Conservation (phyloP, 1,284 basidiomycete genomes). For the Somion occarium region DNA sequence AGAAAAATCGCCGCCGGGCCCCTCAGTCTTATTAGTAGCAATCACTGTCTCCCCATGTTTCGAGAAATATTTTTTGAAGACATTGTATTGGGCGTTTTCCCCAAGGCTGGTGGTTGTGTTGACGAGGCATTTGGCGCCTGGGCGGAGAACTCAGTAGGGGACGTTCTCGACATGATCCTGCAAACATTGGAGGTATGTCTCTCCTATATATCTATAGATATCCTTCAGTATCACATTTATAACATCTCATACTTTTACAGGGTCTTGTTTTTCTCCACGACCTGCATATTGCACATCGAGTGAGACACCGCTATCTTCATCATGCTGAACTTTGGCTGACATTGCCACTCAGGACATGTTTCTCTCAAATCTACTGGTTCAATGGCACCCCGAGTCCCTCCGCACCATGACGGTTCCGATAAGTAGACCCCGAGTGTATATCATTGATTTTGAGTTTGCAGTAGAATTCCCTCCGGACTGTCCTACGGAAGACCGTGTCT, state of each 20-base stretch:
- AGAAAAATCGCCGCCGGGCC: background rate
- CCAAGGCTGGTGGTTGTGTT: slow-evolving; percentile 17
- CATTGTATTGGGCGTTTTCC: slow-evolving; percentile 27
- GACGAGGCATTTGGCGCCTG: slow-evolving; percentile 12
- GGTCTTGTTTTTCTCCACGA: slow-evolving; percentile 1
- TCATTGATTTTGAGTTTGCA: background rate
- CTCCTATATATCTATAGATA: background rate
- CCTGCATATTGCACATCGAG: background rate
- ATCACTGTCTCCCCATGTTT: slow-evolving; percentile 18
- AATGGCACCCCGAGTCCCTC: background rate
- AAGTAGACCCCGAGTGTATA: background rate
- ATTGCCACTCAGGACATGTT: background rate
- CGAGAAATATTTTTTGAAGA: slow-evolving; percentile 23
- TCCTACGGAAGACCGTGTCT: background rate
- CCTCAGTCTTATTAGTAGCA: slow-evolving; percentile 1
- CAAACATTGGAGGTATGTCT: slow-evolving; percentile 23
- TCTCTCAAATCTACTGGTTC: background rate
- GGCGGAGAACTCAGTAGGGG: slow-evolving; percentile 25
- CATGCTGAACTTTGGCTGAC: background rate
- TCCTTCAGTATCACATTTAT: no score
- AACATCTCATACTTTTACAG: no score
- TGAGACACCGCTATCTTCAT: background rate
- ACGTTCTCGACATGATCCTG: slow-evolving; percentile 27
- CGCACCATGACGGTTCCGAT: background rate
- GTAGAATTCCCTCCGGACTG: background rate